These are phyloP conservation scores for Psilocybe sp. DNA, from an alignment of 768 basidiomycete species.

Conservation along the genomic window DNA sequence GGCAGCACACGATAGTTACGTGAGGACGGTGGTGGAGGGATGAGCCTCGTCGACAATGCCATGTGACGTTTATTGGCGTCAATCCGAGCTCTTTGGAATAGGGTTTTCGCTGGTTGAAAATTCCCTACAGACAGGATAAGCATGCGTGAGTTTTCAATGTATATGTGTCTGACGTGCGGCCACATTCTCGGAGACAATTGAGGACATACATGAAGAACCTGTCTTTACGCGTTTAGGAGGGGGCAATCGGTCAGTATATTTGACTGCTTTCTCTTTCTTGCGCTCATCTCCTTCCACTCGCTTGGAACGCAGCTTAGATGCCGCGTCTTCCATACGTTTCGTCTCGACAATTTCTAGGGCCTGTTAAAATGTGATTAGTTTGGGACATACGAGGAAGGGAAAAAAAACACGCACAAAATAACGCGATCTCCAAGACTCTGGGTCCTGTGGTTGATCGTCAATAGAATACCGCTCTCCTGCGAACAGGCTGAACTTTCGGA, in stretches of 20 bases:
- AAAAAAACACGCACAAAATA: constrained; percentile 53
- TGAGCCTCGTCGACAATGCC: constrained; percentile 48
- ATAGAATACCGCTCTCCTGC: constrained; percentile 45
- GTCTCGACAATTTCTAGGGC: constrained; percentile 57
- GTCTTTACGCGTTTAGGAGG: constrained; percentile 59
- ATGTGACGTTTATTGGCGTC: constrained; percentile 70
- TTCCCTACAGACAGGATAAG: constrained; percentile 30
- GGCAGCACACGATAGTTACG: constrained; percentile 43
- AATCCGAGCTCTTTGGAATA: constrained; percentile 74
- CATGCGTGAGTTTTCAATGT: constrained; percentile 12
- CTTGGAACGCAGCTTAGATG: constrained; percentile 59
- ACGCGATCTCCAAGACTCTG: constrained; percentile 65
- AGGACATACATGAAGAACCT: constrained; percentile 44
- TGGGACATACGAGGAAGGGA: constrained; percentile 1
- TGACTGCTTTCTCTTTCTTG: constrained; percentile 76
- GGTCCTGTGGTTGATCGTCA: constrained; percentile 37
- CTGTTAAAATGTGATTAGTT: constrained; percentile 30
- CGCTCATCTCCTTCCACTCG: constrained; percentile 70
- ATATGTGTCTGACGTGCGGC: not conserved
- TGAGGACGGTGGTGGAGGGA: constrained; percentile 51
- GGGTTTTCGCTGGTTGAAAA: constrained; percentile 50
- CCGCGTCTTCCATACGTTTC: constrained; percentile 60
- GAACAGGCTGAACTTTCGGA: constrained; percentile 51
- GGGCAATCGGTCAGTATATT: constrained; percentile 67
- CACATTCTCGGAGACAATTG: constrained; percentile 2